Conservation (phyloP, 2,329 filamentous ascomycete species). For the Trichoderma afroharzianum region DNA sequence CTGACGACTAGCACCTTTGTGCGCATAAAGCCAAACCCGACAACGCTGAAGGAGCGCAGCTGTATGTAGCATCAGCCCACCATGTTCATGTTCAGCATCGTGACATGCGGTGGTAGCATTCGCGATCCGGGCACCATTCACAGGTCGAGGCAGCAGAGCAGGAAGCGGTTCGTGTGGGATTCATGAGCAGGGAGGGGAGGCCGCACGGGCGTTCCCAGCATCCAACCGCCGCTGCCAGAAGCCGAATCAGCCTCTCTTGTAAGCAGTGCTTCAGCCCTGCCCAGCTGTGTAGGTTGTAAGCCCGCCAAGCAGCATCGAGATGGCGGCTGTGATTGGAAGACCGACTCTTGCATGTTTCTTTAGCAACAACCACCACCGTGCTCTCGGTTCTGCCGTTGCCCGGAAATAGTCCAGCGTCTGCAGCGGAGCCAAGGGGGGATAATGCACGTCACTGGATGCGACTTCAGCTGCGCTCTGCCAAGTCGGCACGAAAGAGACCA, state of each 20-base stretch:
- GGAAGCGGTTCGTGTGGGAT: background rate
- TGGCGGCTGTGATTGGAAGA: background rate
- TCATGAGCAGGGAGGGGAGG: background rate
- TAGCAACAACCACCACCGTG: constrained; percentile 1
- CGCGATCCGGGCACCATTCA: background rate
- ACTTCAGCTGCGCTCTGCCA: background rate
- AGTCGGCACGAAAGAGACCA: background rate
- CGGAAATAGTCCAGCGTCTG: constrained; percentile 1
- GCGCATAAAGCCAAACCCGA: background rate
- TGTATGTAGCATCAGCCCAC: constrained; percentile 6
- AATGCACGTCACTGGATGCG: constrained; percentile 5
- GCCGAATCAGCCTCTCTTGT: background rate
- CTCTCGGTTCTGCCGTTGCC: background rate
- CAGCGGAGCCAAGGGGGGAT: constrained; percentile 1
- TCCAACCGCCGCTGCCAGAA: background rate
- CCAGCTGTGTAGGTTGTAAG: background rate
- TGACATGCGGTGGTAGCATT: background rate
- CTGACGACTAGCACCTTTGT: background rate
- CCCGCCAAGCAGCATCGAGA: background rate
- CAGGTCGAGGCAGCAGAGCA: background rate
- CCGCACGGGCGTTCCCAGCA: background rate
- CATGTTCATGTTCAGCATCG: background rate
- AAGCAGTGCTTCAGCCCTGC: constrained; percentile 4
- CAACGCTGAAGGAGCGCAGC: background rate
- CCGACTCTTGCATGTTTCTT: background rate